Evolutionary conservation across 2,329 filamentous ascomycete species (phyloP).

Genomic region (Penicillium hordei): DNA sequence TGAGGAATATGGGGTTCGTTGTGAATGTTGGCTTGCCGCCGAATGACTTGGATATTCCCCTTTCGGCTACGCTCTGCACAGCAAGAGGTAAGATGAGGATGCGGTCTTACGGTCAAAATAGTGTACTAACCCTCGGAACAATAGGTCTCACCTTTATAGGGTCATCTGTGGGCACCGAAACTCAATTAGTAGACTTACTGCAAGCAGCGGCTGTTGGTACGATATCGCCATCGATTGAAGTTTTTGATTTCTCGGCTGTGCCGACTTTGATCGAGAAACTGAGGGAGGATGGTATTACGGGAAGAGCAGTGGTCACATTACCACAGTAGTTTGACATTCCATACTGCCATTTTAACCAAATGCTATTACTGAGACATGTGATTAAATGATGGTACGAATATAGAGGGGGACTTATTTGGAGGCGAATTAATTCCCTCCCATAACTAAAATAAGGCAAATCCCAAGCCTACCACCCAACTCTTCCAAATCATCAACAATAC

Average conservation of each 20-base stretch:
- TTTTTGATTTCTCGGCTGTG: conserved; percentile 20
- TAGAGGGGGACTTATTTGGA: not conserved
- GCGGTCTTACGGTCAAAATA: not conserved
- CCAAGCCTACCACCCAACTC: not conserved
- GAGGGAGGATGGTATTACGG: conserved; percentile 18
- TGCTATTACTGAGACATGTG: not conserved
- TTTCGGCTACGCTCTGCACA: conserved; percentile 27
- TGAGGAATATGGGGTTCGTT: conserved; percentile 25
- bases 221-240: conserved; percentile 19
- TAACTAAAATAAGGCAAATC: too few species aligned
- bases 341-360: not conserved
- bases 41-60: conserved; percentile 24
- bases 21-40: conserved; percentile 24
- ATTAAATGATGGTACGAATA: not conserved
- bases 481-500: not conserved
- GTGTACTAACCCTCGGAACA: not conserved
- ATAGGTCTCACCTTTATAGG: conserved; percentile 24
- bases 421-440: not conserved
- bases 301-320: conserved; percentile 23
- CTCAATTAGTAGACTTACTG: conserved; percentile 20
- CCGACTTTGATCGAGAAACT: conserved; percentile 17
- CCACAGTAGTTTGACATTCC: conserved; percentile 4
- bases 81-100: conserved; percentile 21
- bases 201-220: conserved; percentile 18
- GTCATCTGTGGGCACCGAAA: conserved; percentile 26